Evolutionary conservation across 345 rosid genomes (phyloP), one percentile per base, ranked within the genome.

Genomic region (Viola odorata): DNA sequence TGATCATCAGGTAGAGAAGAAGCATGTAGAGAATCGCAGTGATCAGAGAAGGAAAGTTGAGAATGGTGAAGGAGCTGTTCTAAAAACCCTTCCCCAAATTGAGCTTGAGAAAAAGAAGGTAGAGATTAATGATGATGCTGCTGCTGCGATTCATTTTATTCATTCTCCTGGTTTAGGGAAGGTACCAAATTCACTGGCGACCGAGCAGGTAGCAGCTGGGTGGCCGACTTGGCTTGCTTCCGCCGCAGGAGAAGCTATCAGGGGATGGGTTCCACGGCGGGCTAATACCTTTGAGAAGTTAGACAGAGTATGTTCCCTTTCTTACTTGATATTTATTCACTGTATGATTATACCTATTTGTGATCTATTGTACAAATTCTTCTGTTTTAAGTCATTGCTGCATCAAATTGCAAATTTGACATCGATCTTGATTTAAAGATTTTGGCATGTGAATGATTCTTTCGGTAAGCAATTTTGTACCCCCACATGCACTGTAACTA

Each of bases 171-270:
- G 73, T 41, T 45, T 64, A 10, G 82, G 75, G 37, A 73, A 69
- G 53, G 73, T 81, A 57, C 73, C 76, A 0, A 83, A 80, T 55
- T 76, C 76, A 15, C 63, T 61, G 40, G 88, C 81, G 60, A 72
- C 73, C 15, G 91, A 82, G 85, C 94, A 73, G 73, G 69, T 67
- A 73, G 85, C 79, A 0, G 86, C 85, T 4, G 98, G 98, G n/a
- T 92, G 98, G 98, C 98, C 98, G 17, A 49, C 78, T 54, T 92
- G 98, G 98, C 94, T 92, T 68, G 81, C 80, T 50, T 73, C 85
- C 0, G 82, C 69, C n/a, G 94, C 96, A 23, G 84, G 85, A 42
- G 98, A 89, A 75, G 85, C 94, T 13, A 81, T 92, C 77, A 76
- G 69, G 40, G 98, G 96, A 70, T 92, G 94, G 98, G 58, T 78